Percentiles rank a stretch among this genome's conserved stretches.
These are phyloP conservation scores for Fraxinus latifolia DNA, from an alignment of 305 asterid species.

Conservation along the genomic window DNA sequence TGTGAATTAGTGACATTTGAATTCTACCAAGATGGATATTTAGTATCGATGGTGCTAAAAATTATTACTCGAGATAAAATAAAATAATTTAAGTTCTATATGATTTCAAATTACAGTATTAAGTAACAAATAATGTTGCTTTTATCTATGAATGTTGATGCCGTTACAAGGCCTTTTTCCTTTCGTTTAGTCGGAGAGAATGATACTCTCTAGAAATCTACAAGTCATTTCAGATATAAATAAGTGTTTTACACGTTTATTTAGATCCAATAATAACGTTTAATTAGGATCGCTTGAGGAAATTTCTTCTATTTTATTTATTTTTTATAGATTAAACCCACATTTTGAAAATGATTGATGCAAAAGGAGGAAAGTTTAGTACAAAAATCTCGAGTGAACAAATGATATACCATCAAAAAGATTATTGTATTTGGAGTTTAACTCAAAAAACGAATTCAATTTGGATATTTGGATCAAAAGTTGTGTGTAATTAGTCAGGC, in stretches of 20 bases:
- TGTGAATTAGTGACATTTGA: no score
- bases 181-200: background rate
- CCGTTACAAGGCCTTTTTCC: background rate
- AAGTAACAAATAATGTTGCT: background rate
- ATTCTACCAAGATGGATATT: no score
- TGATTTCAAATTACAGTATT: no score
- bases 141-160: background rate
- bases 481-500: background rate
- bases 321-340: background rate
- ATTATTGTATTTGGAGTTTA: no score
- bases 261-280: background rate
- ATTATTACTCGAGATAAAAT: no score
- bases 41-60: background rate
- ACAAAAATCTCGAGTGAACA: no score
- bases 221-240: background rate
- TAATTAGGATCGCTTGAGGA: no score
- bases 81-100: background rate
- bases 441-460: no score
- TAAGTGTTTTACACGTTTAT: background rate
- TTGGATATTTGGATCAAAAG: background rate
- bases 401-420: no score
- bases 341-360: background rate
- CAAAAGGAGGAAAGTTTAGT: background rate
- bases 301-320: no score
- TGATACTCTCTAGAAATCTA: no score